These are phyloP conservation scores for Lentinula boryana DNA, from an alignment of 768 basidiomycete genomes.

Conservation along the genomic window DNA sequence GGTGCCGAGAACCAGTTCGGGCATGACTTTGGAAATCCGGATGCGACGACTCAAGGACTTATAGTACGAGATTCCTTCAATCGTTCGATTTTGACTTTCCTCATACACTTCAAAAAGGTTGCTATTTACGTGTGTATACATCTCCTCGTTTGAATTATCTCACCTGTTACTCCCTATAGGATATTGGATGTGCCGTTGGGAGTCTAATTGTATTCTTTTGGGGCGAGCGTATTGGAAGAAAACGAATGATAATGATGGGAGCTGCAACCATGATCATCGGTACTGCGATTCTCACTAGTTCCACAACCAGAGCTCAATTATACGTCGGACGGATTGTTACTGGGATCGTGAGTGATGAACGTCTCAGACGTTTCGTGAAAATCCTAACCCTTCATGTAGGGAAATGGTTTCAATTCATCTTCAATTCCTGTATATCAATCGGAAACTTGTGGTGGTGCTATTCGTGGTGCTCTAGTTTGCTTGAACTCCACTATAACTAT, in stretches of 20 bases:
- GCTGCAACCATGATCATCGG: slow-evolving; percentile 31
- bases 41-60: slow-evolving; percentile 30
- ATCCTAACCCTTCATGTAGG: slow-evolving; percentile 6
- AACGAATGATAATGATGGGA: slow-evolving; percentile 32
- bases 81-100: neutral
- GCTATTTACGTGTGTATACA: slow-evolving; percentile 26
- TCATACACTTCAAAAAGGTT: slow-evolving; percentile 9
- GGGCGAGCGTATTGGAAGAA: slow-evolving; percentile 30
- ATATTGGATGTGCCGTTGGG: slow-evolving; percentile 33
- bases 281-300: slow-evolving; percentile 31
- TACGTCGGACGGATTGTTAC: slow-evolving; percentile 32
- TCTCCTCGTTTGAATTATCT: neutral
- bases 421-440: slow-evolving; percentile 35
- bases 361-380: neutral
- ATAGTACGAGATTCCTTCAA: slow-evolving; percentile 22
- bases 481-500: slow-evolving; percentile 33
- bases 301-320: slow-evolving; percentile 30
- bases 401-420: slow-evolving; percentile 36
- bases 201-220: slow-evolving; percentile 31
- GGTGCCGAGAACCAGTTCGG: slow-evolving; percentile 37
- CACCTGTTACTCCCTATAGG: slow-evolving; percentile 14
- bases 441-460: slow-evolving; percentile 29
- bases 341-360: slow-evolving; percentile 21
- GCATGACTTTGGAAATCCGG: slow-evolving; percentile 28
- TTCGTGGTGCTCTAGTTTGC: slow-evolving; percentile 29